Evolutionary conservation across 2,329 filamentous ascomycete species (phyloP), one percentile per base, ranked within the genome.

Genomic region (Penicillium sp.): DNA sequence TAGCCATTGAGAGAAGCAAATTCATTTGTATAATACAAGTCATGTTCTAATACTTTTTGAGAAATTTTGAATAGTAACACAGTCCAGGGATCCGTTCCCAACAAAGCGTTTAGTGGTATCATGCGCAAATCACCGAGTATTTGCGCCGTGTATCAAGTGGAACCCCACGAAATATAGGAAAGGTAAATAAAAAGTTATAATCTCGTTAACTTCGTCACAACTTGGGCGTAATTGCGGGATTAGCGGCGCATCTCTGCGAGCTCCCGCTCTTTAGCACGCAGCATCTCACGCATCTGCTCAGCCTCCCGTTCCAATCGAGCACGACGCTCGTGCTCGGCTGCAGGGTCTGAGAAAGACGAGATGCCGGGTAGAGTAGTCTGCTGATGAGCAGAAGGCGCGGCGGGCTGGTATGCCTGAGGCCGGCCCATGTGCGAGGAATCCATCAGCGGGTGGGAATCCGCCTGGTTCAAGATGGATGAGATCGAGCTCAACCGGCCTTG

Each of bases 211-310:
- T 52, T 61, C 58, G 51, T 61, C 48, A 61, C 50, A 49, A 46
- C 37, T 43, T 32, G 23, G 44, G 40, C 38, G 27, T 46, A 39
- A 42, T 24, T 45, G 20, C 33, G 23, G 56, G 39, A 57, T 58
- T 61, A 65, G 25, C 53, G 55, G 40, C 69, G 72, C 50, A 81
- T 64, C 32, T 76, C 75, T 42, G 84, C 83, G 49, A 91, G 72
- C 62, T 91, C 87, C 41, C 82, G 77, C 69, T 91, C 87, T 63
- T 90, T 91, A 10, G 81, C 84, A 8, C 82, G 78, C 27, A 91
- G 74, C 67, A 86, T 75, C 66, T 85, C 81, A 32, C 87, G 79
- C 83, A 93, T 93, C 45, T 78, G 77, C 62, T 91, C 87, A 0
- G 87, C 83, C 66, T 95, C 88, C 23, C 82, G 77, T 64, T 85